Evolutionary conservation across 2,329 filamentous ascomycete genomes (phyloP), one percentile per base, ranked within the genome.

Genomic region (Orbilia ellipsospora): DNA sequence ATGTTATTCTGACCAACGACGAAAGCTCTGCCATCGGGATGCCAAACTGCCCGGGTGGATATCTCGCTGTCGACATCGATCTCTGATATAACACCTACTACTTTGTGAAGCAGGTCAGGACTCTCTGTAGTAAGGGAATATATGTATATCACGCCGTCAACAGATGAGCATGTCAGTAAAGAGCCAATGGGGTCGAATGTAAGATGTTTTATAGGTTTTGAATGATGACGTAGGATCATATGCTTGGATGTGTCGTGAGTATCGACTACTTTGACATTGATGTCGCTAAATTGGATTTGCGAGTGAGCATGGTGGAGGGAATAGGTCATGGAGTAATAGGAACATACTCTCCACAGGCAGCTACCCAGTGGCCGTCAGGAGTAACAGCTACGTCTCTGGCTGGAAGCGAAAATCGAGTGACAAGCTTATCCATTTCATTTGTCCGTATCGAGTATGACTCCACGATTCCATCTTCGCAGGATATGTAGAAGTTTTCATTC

Each of bases 401-500:
- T 0, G 95, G 92, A 1, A 97, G 85, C n/a, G 93, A 90, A 70
- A 90, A 92, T 78, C 95, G 90, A 26, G 93, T 87, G 60, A 99
- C 87, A 78, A 96, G 91, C 73, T 90, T 90, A 77, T 96, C 92
- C 83, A 96, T 92, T 28, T 85, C 83, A 80, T 90, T 90, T 1
- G 88, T 88, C 68, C 88, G 86, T 59, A 97, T 86, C n/a, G 91
- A 92, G 84, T 96, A 99, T 79, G 93, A 89, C 85, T 91, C 96
- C 80, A 99, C 93, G n/a, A 91, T 95, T 80, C 96, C 95, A 83
- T 98, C 94, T 82, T 99, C 94, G 18, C 92, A 92, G 28, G 93
- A 95, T 77, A 93, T 89, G 52, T 98, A 88, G 81, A 97, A 96
- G 82, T 92, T 93, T 74, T 91, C 88, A 80, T 94, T 88, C 88